Evolutionary conservation across 2,329 filamentous ascomycete species (phyloP), one percentile per base, ranked within the genome.

Genomic region (Botrytis deweyae): DNA sequence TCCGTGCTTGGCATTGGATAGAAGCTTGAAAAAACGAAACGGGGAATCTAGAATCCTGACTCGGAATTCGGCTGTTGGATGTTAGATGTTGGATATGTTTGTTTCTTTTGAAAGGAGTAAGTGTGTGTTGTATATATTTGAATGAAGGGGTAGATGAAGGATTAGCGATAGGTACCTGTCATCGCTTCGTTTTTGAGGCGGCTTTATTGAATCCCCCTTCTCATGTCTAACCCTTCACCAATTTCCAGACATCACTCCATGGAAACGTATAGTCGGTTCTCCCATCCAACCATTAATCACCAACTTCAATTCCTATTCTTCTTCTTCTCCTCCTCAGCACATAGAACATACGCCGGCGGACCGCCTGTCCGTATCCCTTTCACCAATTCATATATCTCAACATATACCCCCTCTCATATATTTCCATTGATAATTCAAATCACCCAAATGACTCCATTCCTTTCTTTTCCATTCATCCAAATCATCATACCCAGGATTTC

Each of bases 1-100:
- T 65, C 36, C 70, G n/a, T 52, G 46, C 70, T 72, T 52, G 42
- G 36, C 25, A 36, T 61, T 61, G 72, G 42, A 73, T 62, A 42
- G 44, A 36, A 55, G 61, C 49, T 61, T 29, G 38, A 38, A 18
- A 36, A 67, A 52, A 67, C 38, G n/a, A 38, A 58, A 55, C 38
- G 55, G 33, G 20, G 16, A 42, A 55, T 67, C 42, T 12, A 36
- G 29, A 66, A 36, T 65, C 9, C 49, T 55, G 18, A 42, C 25
- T 72, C 25, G 44, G 40, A 42, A 65, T 42, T 59, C 36, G 14
- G 38, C 25, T 70, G 46, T 20, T 38, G 18, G 33, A 49, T 44
- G n/a, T 36, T 29, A 16, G 29, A 44, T 29, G 18, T 14, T 14
- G 49, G 49, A 52, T n/a, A 14, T 52, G 49, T 52, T n/a, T 55